A percentile compares a stretch with the other conserved stretches of the same genome.
These are phyloP conservation scores for Scedosporium dehoogii DNA, from an alignment of 2,329 filamentous ascomycete species.

Conservation along the genomic window DNA sequence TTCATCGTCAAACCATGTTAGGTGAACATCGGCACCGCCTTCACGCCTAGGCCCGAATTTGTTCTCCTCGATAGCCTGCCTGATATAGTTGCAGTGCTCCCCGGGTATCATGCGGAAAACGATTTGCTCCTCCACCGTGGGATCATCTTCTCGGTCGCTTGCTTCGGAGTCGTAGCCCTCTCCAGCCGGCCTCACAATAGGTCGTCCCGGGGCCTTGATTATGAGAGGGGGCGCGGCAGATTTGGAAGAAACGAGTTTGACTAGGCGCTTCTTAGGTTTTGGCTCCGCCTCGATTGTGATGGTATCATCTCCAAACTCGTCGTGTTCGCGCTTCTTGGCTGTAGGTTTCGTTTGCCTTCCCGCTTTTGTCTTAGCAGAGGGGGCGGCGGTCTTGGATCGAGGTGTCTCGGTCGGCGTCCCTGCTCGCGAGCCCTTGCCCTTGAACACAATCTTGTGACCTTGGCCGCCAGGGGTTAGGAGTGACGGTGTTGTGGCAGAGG, in stretches of 20 bases:
- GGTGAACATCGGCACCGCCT: constrained; percentile 65
- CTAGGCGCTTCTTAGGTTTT: constrained; percentile 13
- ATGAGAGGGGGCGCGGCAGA: constrained; percentile 23
- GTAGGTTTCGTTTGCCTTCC: constrained; percentile 50
- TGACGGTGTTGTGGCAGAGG: constrained; percentile 11
- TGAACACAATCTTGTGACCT: constrained; percentile 28
- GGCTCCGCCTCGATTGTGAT: constrained; percentile 10
- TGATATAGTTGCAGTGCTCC: constrained; percentile 74
- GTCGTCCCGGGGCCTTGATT: constrained; percentile 57
- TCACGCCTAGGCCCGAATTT: constrained; percentile 58
- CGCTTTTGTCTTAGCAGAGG: constrained; percentile 44
- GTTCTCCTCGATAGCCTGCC: constrained; percentile 63
- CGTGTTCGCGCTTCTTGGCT: constrained; percentile 51
- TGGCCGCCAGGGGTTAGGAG: constrained; percentile 8
- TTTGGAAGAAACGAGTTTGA: neutral
- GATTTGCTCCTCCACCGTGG: constrained; percentile 81
- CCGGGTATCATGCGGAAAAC: constrained; percentile 82
- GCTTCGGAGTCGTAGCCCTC: constrained; percentile 96
- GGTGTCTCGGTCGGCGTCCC: constrained; percentile 22
- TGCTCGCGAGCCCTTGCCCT: constrained; percentile 26
- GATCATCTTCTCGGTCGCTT: constrained; percentile 79
- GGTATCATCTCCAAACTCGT: constrained; percentile 40
- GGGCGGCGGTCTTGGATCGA: constrained; percentile 13
- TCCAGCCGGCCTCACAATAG: constrained; percentile 60
- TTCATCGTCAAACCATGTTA: constrained; percentile 71